phyloP scores from a whole-genome alignment of 148 eudicot species.

The Rhododendron ferrugineum region DNA sequence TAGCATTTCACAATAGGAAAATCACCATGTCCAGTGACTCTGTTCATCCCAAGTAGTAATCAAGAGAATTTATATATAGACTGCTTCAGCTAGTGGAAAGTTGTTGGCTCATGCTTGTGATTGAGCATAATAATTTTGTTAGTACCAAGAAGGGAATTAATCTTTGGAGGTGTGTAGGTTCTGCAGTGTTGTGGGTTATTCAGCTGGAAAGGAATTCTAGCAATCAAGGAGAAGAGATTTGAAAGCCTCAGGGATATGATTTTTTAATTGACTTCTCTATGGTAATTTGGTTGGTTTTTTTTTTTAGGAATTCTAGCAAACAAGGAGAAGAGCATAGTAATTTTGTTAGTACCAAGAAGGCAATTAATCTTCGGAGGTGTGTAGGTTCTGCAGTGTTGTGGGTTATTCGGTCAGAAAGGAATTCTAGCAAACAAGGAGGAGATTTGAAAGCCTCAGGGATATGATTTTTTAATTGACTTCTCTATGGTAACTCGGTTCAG shows the following conservation, averaged over 20 bases:
- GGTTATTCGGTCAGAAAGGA: neutral
- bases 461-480: neutral
- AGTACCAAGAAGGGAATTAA: neutral
- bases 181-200: neutral
- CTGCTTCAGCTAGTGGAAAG: neutral
- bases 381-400: neutral
- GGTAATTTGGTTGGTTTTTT: too few species aligned
- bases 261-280: too few species aligned
- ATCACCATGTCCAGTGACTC: neutral
- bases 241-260: neutral
- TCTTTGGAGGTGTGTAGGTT: neutral
- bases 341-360: neutral
- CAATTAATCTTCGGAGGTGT: neutral
- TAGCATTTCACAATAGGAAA: neutral
- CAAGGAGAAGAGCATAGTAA: neutral
- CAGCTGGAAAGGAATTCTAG: neutral
- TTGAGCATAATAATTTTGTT: neutral
- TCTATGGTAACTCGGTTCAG: neutral
- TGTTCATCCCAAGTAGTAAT: neutral
- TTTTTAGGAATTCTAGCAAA: too few species aligned
- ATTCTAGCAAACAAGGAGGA: neutral
- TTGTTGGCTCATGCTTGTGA: neutral
- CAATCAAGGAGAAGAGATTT: neutral
- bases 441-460: neutral
- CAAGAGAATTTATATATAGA: neutral